A percentile compares a stretch with the other conserved stretches of the same genome.
Evolutionary conservation across 1,284 basidiomycete genomes (phyloP).

Genomic region (Cutaneotrichosporon spelunceum): DNA sequence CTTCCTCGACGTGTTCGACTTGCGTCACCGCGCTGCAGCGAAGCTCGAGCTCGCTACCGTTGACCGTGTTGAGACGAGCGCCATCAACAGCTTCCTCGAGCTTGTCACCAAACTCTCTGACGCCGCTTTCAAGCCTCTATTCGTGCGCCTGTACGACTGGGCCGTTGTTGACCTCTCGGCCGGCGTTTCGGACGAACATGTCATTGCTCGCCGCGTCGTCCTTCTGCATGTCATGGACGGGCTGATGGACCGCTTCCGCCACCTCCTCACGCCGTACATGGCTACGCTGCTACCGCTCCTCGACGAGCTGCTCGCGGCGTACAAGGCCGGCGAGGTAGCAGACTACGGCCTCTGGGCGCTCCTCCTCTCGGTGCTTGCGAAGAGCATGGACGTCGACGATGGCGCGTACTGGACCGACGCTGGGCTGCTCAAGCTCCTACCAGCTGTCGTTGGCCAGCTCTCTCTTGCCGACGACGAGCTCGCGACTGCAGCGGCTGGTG

Average conservation of each 20-base stretch:
- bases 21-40: slow-evolving; percentile 51
- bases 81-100: slow-evolving; percentile 73
- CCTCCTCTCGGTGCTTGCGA: slow-evolving; percentile 63
- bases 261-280: slow-evolving; percentile 87
- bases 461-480: slow-evolving; percentile 52
- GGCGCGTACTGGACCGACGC: slow-evolving; percentile 86
- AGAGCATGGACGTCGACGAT: slow-evolving; percentile 74
- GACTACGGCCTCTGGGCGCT: slow-evolving; percentile 61
- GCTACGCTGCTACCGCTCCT: slow-evolving; percentile 69
- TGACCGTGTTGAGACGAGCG: slow-evolving; percentile 51
- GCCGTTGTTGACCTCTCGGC: slow-evolving; percentile 64
- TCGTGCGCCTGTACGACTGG: slow-evolving; percentile 93
- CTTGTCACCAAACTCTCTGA: slow-evolving; percentile 93
- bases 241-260: slow-evolving; percentile 81
- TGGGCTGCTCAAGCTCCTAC: slow-evolving; percentile 63
- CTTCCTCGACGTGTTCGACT: slow-evolving; percentile 75
- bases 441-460: slow-evolving; percentile 65
- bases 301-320: slow-evolving; percentile 62
- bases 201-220: slow-evolving; percentile 57
- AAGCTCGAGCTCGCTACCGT: slow-evolving; percentile 40
- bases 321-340: slow-evolving; percentile 41
- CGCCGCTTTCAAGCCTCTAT: slow-evolving; percentile 83
- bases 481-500: slow-evolving; percentile 15
- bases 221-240: slow-evolving; percentile 70
- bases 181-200: slow-evolving; percentile 30